Percentiles rank a stretch among this genome's conserved stretches.
Evolutionary conservation across 345 rosid genomes (phyloP).

Genomic region (Corymbia maculata): DNA sequence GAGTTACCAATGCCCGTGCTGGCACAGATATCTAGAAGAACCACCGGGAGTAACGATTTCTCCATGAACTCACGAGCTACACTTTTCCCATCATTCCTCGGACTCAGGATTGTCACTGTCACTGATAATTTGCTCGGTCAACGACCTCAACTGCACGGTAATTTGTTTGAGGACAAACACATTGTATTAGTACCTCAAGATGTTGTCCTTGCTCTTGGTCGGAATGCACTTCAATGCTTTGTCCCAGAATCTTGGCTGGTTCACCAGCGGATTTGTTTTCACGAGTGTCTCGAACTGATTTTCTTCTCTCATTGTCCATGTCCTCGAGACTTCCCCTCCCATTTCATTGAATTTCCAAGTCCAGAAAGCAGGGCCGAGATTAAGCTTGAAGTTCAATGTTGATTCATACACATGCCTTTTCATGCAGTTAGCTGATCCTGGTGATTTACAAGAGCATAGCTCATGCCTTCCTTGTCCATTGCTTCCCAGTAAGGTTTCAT

Average conservation of each 20-base stretch:
- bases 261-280: constrained; percentile 8
- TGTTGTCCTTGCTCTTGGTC: constrained; percentile 11
- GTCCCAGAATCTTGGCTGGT: constrained; percentile 16
- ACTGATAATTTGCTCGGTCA: constrained; percentile 14
- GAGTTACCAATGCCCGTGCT: not conserved
- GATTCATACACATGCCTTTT: constrained; percentile 7
- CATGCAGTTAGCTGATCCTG: constrained; percentile 17
- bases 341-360: constrained; percentile 33
- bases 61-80: not conserved
- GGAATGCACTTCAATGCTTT: constrained; percentile 13
- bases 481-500: not conserved
- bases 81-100: not conserved
- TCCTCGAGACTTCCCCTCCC: constrained; percentile 18
- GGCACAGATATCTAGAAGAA: not conserved
- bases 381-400: constrained; percentile 6
- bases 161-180: constrained; percentile 26
- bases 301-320: constrained; percentile 36
- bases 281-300: constrained; percentile 12
- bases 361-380: constrained; percentile 19
- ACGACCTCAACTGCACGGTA: constrained; percentile 9
- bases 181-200: constrained; percentile 30
- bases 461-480: constrained; percentile 25
- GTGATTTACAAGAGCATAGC: constrained; percentile 21
- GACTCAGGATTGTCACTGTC: constrained; percentile 18
- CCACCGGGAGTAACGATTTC: not conserved